Conservation (phyloP, 306 rosid genomes). For the Gynostemma pentaphyllum region DNA sequence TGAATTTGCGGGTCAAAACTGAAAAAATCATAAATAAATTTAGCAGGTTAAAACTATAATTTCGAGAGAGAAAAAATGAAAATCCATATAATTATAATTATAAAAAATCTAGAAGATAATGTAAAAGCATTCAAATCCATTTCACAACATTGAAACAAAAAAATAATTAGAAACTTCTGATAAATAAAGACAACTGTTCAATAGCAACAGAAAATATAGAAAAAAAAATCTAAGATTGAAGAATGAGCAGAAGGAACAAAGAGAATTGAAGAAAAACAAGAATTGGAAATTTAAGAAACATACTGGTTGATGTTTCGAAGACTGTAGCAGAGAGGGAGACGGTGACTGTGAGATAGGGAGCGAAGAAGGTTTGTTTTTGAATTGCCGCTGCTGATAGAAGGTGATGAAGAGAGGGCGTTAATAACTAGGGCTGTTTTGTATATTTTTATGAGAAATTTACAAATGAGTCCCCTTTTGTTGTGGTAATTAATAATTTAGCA, state of each 20-base stretch:
- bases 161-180: neutral
- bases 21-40: too few species aligned
- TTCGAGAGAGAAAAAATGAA: neutral
- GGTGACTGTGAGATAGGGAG: too few species aligned
- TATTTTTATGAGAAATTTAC: too few species aligned
- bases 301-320: neutral
- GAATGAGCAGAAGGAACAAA: neutral
- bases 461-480: too few species aligned
- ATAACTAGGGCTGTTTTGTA: constrained; percentile 19
- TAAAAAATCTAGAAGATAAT: neutral
- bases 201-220: neutral
- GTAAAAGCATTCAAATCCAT: neutral
- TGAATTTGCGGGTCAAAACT: neutral
- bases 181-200: neutral
- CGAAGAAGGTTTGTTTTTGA: neutral
- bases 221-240: neutral
- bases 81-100: neutral
- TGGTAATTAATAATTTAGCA: too few species aligned
- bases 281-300: neutral
- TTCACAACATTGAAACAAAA: neutral
- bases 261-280: too few species aligned
- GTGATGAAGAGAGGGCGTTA: neutral
- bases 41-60: neutral
- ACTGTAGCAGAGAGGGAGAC: neutral
- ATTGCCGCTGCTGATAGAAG: constrained; percentile 3